Evolutionary conservation across 163 green algal species (phyloP).

Genomic region (Chlorella variabilis): DNA sequence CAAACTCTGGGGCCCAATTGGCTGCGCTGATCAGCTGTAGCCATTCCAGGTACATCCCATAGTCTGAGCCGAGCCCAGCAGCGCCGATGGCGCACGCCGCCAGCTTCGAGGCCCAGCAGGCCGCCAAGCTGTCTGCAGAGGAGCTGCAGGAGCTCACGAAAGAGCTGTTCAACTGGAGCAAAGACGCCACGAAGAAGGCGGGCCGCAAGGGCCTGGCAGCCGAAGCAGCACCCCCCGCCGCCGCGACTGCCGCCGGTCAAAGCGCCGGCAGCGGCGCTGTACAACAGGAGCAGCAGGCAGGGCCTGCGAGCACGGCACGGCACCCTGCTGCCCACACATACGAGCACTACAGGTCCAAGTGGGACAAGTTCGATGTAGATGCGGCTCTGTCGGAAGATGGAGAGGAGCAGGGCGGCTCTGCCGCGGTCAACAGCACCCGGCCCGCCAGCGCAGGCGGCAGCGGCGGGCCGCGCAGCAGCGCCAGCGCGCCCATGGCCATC

Average conservation of each 20-base stretch:
- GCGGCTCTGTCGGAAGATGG: slow-evolving; percentile 52
- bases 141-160: slow-evolving; percentile 74
- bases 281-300: not conserved
- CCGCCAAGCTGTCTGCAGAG: slow-evolving; percentile 20
- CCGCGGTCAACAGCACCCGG: not conserved
- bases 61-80: too few species aligned
- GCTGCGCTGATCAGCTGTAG: too few species aligned
- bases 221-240: slow-evolving; percentile 1
- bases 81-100: too few species aligned
- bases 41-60: too few species aligned
- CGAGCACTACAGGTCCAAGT: slow-evolving; percentile 71
- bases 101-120: slow-evolving; percentile 30
- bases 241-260: slow-evolving; percentile 29
- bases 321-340: slow-evolving; percentile 77
- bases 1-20: too few species aligned
- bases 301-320: not conserved
- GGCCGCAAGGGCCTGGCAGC: not conserved
- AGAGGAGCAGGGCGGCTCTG: slow-evolving; percentile 19
- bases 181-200: slow-evolving; percentile 60
- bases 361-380: slow-evolving; percentile 84
- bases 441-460: not conserved
- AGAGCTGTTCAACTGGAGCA: slow-evolving; percentile 72
- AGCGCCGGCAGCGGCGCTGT: not conserved
- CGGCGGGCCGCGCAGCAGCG: too few species aligned
- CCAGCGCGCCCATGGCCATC: not conserved